Evolutionary conservation across 345 rosid genomes (phyloP).

Genomic region (Citrus sinensis): DNA sequence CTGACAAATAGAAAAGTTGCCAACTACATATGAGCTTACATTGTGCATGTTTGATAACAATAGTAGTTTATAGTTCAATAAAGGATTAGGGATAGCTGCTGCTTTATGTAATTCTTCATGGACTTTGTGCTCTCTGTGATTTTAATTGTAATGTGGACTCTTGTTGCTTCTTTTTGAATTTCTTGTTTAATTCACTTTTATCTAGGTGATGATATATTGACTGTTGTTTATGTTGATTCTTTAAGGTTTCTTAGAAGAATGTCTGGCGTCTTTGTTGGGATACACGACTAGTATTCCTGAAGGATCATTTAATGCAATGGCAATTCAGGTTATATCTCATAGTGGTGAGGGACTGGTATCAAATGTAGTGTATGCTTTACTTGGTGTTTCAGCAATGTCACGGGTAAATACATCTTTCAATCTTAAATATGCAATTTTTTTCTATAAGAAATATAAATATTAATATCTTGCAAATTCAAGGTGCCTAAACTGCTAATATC

Average conservation of each 20-base stretch:
- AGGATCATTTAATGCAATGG: constrained; percentile 60
- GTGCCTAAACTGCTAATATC: not conserved
- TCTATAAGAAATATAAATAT: not conserved
- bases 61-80: not conserved
- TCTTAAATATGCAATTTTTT: not conserved
- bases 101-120: not conserved
- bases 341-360: constrained; percentile 94
- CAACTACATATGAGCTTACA: not conserved
- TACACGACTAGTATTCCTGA: constrained; percentile 50
- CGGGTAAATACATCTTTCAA: constrained; percentile 51
- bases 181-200: not conserved
- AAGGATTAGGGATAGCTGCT: not conserved
- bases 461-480: not conserved
- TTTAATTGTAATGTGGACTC: not conserved
- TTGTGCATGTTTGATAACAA: not conserved
- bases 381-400: constrained; percentile 97
- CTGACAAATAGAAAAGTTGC: not conserved
- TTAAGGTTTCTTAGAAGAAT: constrained; percentile 83
- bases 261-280: constrained; percentile 55
- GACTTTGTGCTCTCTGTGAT: not conserved
- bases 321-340: constrained; percentile 70
- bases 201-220: not conserved
- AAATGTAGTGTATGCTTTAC: constrained; percentile 84
- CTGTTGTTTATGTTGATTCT: constrained; percentile 5
- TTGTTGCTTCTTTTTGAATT: not conserved